A percentile compares a stretch with the other conserved stretches of the same genome.
Evolutionary conservation across 495 filamentous ascomycete genomes (phyloP).

Genomic region (Haplographium delicatum): DNA sequence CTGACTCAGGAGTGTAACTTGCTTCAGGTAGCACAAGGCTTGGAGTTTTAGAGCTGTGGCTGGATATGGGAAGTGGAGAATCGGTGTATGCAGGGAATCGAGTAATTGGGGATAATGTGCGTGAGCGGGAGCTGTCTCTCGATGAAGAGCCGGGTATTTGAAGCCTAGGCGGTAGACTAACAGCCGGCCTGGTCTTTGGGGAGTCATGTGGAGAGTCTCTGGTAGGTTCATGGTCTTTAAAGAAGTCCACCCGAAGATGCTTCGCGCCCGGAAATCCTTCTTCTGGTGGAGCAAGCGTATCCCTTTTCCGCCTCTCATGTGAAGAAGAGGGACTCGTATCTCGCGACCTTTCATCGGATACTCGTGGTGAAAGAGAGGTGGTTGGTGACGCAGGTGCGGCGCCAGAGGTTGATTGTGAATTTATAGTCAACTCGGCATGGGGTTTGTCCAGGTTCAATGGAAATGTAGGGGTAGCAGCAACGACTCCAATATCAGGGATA

Average conservation of each 20-base stretch:
- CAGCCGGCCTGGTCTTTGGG: constrained; percentile 27
- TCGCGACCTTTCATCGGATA: constrained; percentile 25
- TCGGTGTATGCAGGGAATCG: constrained; percentile 27
- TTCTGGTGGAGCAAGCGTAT: constrained; percentile 23
- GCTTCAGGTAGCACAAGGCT: constrained; percentile 22
- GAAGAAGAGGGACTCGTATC: constrained; percentile 21
- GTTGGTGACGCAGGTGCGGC: constrained; percentile 25
- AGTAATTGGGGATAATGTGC: constrained; percentile 14
- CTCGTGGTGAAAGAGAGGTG: constrained; percentile 36
- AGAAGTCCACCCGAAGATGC: constrained; percentile 15
- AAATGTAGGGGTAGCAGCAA: constrained; percentile 23
- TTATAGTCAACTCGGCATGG: not conserved
- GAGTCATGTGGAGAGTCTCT: constrained; percentile 28
- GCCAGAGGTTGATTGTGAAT: not conserved
- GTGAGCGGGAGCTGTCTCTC: constrained; percentile 21
- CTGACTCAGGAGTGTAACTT: constrained; percentile 28
- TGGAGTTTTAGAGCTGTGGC: constrained; percentile 18
- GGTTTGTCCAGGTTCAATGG: constrained; percentile 1
- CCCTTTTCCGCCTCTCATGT: constrained; percentile 6
- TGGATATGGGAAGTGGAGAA: constrained; percentile 24
- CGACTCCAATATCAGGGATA: constrained; percentile 22
- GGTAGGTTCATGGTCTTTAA: not conserved
- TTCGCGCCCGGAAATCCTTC: constrained; percentile 23
- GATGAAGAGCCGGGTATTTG: constrained; percentile 21
- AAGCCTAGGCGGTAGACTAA: constrained; percentile 13